Conservation (phyloP, 116 monocot species). For the Phalaenopsis hybrid region DNA sequence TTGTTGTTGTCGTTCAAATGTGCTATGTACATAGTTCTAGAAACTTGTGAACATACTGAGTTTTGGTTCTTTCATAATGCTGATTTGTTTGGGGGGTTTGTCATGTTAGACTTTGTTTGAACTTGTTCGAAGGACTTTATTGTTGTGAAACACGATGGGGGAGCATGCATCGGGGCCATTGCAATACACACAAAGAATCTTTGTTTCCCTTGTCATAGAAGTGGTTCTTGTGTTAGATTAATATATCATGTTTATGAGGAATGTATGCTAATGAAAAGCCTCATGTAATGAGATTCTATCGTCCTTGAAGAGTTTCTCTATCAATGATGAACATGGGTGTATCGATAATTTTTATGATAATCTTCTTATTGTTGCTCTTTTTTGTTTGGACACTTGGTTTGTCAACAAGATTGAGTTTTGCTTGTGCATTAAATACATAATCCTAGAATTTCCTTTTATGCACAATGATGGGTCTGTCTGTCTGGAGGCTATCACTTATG, state of each 20-base stretch:
- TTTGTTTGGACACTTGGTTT: background rate
- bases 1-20: background rate
- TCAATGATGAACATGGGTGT: background rate
- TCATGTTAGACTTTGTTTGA: background rate
- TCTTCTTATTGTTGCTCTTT: background rate
- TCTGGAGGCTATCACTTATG: background rate
- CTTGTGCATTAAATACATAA: background rate
- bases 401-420: background rate
- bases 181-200: background rate
- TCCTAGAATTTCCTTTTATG: background rate
- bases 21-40: background rate
- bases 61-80: background rate
- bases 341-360: background rate
- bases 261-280: background rate
- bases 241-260: background rate
- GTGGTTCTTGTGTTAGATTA: too few relatives aligned
- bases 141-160: background rate
- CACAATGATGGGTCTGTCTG: background rate
- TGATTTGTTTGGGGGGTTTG: background rate
- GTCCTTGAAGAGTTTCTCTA: background rate
- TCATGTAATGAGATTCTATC: background rate
- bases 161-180: too few relatives aligned
- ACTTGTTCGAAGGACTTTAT: background rate
- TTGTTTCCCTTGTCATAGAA: too few relatives aligned
- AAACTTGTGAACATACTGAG: background rate